Evolutionary conservation across 352 stramenopile genomes (phyloP), one percentile per base, ranked within the genome.

Genomic region (Plasmopara muralis): DNA sequence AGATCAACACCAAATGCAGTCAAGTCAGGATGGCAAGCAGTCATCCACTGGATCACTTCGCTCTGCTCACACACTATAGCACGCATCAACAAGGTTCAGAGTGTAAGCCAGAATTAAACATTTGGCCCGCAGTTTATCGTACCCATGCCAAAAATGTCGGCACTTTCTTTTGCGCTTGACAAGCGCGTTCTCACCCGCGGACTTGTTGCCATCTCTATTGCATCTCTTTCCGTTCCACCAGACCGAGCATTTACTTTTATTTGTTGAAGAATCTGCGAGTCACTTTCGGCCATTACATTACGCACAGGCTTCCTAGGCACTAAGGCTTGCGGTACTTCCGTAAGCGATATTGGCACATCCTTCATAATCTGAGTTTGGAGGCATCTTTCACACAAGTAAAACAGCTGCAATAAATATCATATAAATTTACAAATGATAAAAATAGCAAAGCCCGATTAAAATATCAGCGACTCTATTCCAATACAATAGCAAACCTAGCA

Each of bases 41-140:
- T 83, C 74, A 89, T 87, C 79, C 82, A 92, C 64, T 92, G 79
- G 43, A 92, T 72, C 30, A 92, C 82, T 45, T 89, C 78, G 25
- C 78, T 72, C 59, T 92, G 77, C 28, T 87, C 76, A 49, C 77
- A 87, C 37, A 92, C 78, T 87, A 42, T 20, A 8, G n/a, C 43
- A 53, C 5, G 29, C 30, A 53, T 35, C 14, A 31, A 18, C n/a
- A 53, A 13, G 41, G 39, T 43, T 12, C 12, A 9, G 33, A 31
- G 9, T 34, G 8, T 6, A 39, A 16, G 12, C 9, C 20, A 9
- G n/a, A 20, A 50, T 16, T 33, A 14, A 34, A 30, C 31, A 25
- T 25, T 25, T 25, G 3, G 20, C 20, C 20, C 9, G 10, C n/a
- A 10, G 20, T 35, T 35, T 12, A 47, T 47, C 47, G 10, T 48